Conservation (phyloP, 257 asterid species). For the Solanum dulcamara region DNA sequence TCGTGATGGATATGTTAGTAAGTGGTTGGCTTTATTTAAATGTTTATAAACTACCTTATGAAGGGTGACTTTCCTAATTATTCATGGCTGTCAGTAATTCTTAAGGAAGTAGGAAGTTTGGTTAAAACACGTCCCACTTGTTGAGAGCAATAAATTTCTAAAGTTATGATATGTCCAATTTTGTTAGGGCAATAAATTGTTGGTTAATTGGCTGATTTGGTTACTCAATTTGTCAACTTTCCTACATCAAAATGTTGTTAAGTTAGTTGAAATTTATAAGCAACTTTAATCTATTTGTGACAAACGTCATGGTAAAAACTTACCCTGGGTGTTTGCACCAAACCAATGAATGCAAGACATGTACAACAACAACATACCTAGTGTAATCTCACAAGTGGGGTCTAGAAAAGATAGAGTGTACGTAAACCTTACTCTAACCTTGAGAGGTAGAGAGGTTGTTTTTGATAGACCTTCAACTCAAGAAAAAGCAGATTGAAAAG, state of each 20-base stretch:
- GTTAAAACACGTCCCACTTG: background rate
- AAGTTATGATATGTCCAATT: background rate
- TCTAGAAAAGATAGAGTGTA: background rate
- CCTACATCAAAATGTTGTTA: background rate
- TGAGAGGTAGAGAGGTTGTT: background rate
- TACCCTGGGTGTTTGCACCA: background rate
- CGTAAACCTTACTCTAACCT: background rate
- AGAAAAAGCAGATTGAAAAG: background rate
- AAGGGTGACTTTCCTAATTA: background rate
- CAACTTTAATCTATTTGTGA: background rate
- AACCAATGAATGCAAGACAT: background rate
- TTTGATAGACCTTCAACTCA: background rate
- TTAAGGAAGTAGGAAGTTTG: background rate
- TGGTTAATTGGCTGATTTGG: background rate
- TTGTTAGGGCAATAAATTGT: background rate
- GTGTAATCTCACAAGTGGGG: background rate
- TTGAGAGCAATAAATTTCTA: background rate
- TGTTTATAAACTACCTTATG: background rate
- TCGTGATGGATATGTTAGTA: slow-evolving; percentile 16
- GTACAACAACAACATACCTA: background rate
- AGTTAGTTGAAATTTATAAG: background rate
- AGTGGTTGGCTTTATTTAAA: slow-evolving; percentile 18
- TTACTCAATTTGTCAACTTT: background rate
- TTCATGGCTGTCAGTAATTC: background rate
- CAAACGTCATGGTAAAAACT: background rate